These are phyloP conservation scores for Margaritispora aquatica DNA, from an alignment of 495 filamentous ascomycete genomes.

Conservation along the genomic window DNA sequence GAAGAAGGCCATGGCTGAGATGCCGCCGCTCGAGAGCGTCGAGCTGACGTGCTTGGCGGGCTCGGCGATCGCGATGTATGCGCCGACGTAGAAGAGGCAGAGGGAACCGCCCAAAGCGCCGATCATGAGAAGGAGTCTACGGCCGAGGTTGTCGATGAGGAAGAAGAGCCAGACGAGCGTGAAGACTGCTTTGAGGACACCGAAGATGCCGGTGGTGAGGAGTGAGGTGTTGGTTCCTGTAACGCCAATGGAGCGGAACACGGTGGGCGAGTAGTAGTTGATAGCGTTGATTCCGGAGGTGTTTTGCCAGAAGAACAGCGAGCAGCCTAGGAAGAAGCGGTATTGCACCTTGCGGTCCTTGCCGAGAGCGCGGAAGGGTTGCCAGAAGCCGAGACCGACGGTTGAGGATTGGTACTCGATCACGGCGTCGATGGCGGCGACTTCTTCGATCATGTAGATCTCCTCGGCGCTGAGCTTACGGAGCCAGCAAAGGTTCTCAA, in stretches of 20 bases:
- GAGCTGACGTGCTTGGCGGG: slow-evolving; percentile 32
- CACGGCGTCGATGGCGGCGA: slow-evolving; percentile 52
- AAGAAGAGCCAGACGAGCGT: slow-evolving; percentile 57
- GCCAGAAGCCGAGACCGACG: slow-evolving; percentile 60
- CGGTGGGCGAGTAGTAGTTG: slow-evolving; percentile 68
- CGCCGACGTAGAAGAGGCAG: slow-evolving; percentile 53
- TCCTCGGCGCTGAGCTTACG: slow-evolving; percentile 52
- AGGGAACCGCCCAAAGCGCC: slow-evolving; percentile 46
- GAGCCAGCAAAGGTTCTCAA: slow-evolving; percentile 57
- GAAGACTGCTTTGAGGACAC: slow-evolving; percentile 50
- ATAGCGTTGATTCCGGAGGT: slow-evolving; percentile 33
- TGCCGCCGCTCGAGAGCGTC: slow-evolving; percentile 46
- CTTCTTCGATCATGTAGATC: slow-evolving; percentile 61
- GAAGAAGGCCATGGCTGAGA: slow-evolving; percentile 72
- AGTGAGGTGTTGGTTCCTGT: slow-evolving; percentile 41
- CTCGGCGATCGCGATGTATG: slow-evolving; percentile 46
- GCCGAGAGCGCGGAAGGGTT: slow-evolving; percentile 41
- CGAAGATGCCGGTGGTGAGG: slow-evolving; percentile 59
- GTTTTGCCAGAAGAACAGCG: slow-evolving; percentile 66
- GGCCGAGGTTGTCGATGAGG: slow-evolving; percentile 64
- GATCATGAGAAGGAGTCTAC: slow-evolving; percentile 30
- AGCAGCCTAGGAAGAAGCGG: slow-evolving; percentile 60
- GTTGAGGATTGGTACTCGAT: slow-evolving; percentile 48
- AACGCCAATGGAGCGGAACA: slow-evolving; percentile 58
- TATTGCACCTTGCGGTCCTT: slow-evolving; percentile 41